A percentile compares a stretch with the other conserved stretches of the same genome.
Conservation (phyloP, 805 yeast genomes). For the Suhomyces vadensis region DNA sequence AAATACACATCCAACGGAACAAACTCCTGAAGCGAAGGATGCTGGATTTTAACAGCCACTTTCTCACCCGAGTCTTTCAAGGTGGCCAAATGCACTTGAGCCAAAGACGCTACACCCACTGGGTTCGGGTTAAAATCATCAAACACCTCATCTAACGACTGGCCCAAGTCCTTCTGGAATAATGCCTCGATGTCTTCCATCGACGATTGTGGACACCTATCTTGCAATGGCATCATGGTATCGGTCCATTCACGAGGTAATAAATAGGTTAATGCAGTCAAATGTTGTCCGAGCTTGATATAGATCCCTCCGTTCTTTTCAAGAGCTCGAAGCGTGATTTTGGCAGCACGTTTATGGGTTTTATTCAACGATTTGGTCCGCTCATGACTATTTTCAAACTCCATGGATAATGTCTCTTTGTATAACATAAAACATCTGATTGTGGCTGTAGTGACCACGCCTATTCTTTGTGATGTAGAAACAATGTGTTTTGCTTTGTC, state of each 20-base stretch:
- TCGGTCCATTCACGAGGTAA: slow-evolving; percentile 94
- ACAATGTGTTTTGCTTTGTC: slow-evolving; percentile 36
- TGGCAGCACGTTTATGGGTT: slow-evolving; percentile 78
- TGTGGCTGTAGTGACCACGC: slow-evolving; percentile 69
- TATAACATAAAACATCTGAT: slow-evolving; percentile 72
- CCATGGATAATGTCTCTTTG: slow-evolving; percentile 50
- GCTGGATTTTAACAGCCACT: slow-evolving; percentile 95
- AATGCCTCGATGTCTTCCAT: slow-evolving; percentile 65
- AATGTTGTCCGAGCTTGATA: slow-evolving; percentile 93
- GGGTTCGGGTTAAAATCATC: slow-evolving; percentile 68
- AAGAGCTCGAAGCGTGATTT: slow-evolving; percentile 73
- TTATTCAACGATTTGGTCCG: slow-evolving; percentile 53
- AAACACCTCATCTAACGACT: slow-evolving; percentile 61
- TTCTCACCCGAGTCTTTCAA: slow-evolving; percentile 57
- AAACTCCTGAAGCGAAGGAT: slow-evolving; percentile 81
- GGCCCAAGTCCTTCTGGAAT: slow-evolving; percentile 69
- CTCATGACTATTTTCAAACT: slow-evolving; percentile 44
- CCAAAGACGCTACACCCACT: slow-evolving; percentile 93
- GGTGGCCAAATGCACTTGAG: slow-evolving; percentile 88
- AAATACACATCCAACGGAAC: slow-evolving; percentile 87
- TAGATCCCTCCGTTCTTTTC: slow-evolving; percentile 89
- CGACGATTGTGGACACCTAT: slow-evolving; percentile 81
- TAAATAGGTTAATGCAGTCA: slow-evolving; percentile 87
- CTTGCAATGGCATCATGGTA: slow-evolving; percentile 91
- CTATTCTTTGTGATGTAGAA: slow-evolving; percentile 50